Base-by-base conservation (phyloP, 1,284 basidiomycete species). In the Veloboletus limbatus region DNA sequence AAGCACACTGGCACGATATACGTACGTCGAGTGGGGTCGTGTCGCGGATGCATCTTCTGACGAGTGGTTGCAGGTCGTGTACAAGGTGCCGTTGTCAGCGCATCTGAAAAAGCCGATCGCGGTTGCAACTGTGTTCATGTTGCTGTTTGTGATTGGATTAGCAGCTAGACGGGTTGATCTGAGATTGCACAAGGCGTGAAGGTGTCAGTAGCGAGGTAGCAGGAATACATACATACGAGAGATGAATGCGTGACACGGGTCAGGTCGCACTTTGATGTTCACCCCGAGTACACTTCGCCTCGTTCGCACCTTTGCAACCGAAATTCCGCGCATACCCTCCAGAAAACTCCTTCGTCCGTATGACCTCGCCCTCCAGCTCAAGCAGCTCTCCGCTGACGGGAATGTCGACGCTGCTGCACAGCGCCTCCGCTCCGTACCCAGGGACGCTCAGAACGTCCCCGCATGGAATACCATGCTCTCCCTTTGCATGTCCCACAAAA, bases 101-200 rank as follows among this genome's bases (percentile, higher is more conserved):
- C 85, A 91, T 62, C 66, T 96, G 46, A 86, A 85, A 66, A 97
- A 97, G 69, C 89, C 91, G 0, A 46, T 91, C 25, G 80, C 81
- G 8, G 86, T 92, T 28, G 79, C 84, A 18, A 74, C 72, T 27
- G 85, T 81, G 8, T 80, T 88, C 63, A 68, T 88, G 45, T 72
- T 73, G 40, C 51, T 90, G 33, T 91, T 91, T 64, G 62, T 72
- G 21, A 65, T 89, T 49, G 79, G 76, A 6, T 66, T 85, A 48
- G 69, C 76, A 37, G 76, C 74, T 52, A 75, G 81, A 59, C 78
- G 88, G 43, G 73, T 90, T 34, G 79, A 90, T 62, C 67, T 82
- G 47, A 77, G 79, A 43, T 74, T 89, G 49, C 71, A 78, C 63
- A 75, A 78, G 63, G 76, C 77, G 58, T 72, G 56, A 65, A n/a